These are phyloP conservation scores for Thuidium tamariscinum DNA, from an alignment of 225 moss, liverwort and hornwort genomes.

Conservation along the genomic window DNA sequence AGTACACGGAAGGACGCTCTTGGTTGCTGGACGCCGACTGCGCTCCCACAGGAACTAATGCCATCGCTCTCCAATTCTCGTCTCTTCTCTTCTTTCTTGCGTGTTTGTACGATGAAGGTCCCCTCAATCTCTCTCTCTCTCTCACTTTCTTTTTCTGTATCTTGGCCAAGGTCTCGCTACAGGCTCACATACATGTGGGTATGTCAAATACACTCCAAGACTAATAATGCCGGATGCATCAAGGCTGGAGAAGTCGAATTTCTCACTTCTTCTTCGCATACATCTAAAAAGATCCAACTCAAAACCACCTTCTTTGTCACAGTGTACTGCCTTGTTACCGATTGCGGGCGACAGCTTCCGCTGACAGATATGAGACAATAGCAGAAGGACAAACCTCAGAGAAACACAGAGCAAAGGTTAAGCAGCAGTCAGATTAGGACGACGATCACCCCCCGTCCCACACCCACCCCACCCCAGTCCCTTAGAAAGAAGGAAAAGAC, in stretches of 20 bases:
- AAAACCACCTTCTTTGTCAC: neutral
- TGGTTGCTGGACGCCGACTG: slow-evolving; percentile 54
- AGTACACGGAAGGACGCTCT: slow-evolving; percentile 29
- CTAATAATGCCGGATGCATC: neutral
- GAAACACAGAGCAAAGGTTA: neutral
- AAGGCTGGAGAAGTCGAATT: neutral
- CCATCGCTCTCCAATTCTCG: neutral
- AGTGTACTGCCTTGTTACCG: neutral
- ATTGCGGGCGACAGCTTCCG: neutral
- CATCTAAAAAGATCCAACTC: neutral
- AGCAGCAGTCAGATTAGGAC: neutral
- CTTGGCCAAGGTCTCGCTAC: neutral
- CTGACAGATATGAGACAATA: neutral
- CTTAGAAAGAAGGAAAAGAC: neutral
- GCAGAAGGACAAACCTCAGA: neutral
- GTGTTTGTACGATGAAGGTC: neutral
- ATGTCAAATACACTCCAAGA: neutral
- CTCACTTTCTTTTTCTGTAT: neutral
- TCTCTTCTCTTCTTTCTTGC: neutral
- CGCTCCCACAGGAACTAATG: slow-evolving; percentile 40
- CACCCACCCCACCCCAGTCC: neutral
- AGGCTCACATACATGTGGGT: neutral
- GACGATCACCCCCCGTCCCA: neutral
- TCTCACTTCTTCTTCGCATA: neutral
- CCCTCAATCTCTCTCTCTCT: neutral